Evolutionary conservation across 257 asterid species (phyloP).

Genomic region (Fraxinus cuspidata): DNA sequence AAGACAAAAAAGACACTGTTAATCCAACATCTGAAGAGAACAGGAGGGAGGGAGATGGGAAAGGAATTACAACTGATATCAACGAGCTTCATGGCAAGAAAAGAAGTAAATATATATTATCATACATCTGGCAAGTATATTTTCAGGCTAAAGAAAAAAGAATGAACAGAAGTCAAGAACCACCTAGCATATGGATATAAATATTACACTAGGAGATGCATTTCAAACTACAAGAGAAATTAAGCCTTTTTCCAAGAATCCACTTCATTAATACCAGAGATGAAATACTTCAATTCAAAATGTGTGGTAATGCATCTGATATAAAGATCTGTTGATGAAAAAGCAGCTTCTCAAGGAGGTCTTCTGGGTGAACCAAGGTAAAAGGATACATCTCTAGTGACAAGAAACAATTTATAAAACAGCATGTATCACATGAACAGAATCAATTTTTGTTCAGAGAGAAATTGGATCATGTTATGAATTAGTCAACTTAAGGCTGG

Average conservation of each 20-base stretch:
- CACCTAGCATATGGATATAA: constrained; percentile 4
- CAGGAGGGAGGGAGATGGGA: neutral
- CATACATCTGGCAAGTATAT: neutral
- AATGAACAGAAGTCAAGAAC: neutral
- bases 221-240: neutral
- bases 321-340: constrained; percentile 11
- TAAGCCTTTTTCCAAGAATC: constrained; percentile 17
- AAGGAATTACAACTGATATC: neutral
- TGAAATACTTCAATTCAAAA: constrained; percentile 7
- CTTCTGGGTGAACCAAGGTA: constrained; percentile 10
- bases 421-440: constrained; percentile 13
- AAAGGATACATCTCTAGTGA: neutral
- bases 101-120: neutral
- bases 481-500: constrained; percentile 8
- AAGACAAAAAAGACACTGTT: constrained; percentile 32
- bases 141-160: neutral
- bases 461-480: constrained; percentile 9
- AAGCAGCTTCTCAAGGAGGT: constrained; percentile 19
- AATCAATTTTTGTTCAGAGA: constrained; percentile 13
- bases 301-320: neutral
- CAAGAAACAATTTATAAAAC: constrained; percentile 14
- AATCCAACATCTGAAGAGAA: constrained; percentile 21
- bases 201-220: constrained; percentile 7
- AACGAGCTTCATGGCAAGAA: constrained; percentile 10
- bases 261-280: constrained; percentile 1